Conservation (phyloP, 2,329 filamentous ascomycete species). For the Aaosphaeria pasadenensis region DNA sequence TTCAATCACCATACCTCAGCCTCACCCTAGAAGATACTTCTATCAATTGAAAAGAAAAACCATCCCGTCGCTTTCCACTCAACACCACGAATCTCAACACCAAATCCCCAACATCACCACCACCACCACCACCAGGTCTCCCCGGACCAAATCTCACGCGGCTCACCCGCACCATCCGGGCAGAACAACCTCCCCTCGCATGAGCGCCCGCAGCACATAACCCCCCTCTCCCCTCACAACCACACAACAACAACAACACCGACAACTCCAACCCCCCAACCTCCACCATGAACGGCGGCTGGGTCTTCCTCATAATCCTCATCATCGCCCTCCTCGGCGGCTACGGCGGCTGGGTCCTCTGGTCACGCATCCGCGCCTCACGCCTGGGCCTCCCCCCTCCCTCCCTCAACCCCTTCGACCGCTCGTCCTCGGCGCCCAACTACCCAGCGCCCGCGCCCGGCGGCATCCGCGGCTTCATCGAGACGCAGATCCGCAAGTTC, state of each 20-base stretch:
- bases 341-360: slow-evolving; percentile 66
- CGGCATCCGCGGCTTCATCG: slow-evolving; percentile 71
- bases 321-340: slow-evolving; percentile 65
- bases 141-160: background rate
- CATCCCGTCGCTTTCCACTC: too few relatives aligned
- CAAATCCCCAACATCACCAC: background rate
- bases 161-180: slow-evolving; percentile 3
- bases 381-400: slow-evolving; percentile 74
- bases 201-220: background rate
- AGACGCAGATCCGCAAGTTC: slow-evolving; percentile 61
- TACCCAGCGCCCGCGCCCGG: slow-evolving; percentile 56
- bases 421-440: slow-evolving; percentile 29
- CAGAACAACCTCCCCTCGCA: background rate
- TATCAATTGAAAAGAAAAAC: too few relatives aligned
- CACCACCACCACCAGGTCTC: background rate
- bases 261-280: slow-evolving; percentile 4
- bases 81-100: too few relatives aligned
- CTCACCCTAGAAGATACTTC: too few relatives aligned
- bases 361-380: slow-evolving; percentile 68
- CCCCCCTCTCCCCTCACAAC: slow-evolving; percentile 1
- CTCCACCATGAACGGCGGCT: slow-evolving; percentile 34
- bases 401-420: slow-evolving; percentile 66
- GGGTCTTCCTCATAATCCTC: slow-evolving; percentile 70
- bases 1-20: too few relatives aligned
- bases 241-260: background rate